Conservation (phyloP, 805 yeast genomes). For the Brettanomyces bruxellensis region DNA sequence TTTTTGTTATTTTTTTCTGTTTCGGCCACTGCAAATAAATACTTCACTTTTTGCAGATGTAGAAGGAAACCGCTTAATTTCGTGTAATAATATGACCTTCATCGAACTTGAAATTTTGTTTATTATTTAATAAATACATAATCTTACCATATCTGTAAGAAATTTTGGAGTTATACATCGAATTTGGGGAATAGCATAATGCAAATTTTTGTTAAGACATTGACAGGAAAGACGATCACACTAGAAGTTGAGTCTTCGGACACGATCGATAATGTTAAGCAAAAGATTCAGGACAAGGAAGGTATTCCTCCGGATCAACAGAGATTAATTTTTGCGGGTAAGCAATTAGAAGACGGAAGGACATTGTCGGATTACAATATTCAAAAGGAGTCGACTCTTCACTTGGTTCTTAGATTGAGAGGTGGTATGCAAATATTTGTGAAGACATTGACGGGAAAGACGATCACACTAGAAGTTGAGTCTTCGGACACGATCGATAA, state of each 20-base stretch:
- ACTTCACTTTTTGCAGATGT: neutral
- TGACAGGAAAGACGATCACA: constrained; percentile 24
- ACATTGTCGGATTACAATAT: constrained; percentile 79
- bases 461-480: constrained; percentile 88
- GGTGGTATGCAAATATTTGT: constrained; percentile 69
- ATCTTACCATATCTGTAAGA: no score
- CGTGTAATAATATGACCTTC: no score
- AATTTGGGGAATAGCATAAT: constrained; percentile 16
- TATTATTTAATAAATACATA: no score
- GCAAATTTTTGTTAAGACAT: constrained; percentile 51
- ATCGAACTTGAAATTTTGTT: no score
- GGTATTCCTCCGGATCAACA: constrained; percentile 39
- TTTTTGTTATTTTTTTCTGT: neutral
- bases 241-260: constrained; percentile 56
- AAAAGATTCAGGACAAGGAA: constrained; percentile 35
- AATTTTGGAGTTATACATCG: no score
- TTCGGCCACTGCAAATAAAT: neutral
- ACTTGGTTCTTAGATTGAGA: constrained; percentile 78
- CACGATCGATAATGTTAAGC: constrained; percentile 85
- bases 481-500: constrained; percentile 96
- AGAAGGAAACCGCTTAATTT: no score
- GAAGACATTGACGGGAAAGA: constrained; percentile 54
- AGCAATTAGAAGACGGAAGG: constrained; percentile 62
- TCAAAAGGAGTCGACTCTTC: constrained; percentile 48
- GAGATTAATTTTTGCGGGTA: constrained; percentile 38